Conservation (phyloP, 148 eudicot genomes). For the Rhododendron molle region DNA sequence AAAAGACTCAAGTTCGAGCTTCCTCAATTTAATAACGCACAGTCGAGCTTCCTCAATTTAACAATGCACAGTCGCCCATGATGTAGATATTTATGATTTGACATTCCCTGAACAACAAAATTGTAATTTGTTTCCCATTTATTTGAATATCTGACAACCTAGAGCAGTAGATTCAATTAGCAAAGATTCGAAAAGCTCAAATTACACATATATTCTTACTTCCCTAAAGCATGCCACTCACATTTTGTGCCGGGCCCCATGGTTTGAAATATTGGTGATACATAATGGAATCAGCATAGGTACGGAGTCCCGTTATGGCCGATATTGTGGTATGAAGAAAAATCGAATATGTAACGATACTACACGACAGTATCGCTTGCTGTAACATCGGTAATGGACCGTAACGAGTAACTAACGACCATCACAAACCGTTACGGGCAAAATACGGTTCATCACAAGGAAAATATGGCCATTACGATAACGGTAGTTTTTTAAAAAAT, state of each 20-base stretch:
- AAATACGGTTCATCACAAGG: not conserved
- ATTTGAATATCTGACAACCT: not conserved
- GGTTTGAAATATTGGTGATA: not conserved
- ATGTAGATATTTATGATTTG: not conserved
- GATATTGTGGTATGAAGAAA: not conserved
- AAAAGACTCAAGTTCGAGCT: too few species aligned
- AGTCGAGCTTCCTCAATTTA: not conserved
- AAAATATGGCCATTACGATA: not conserved
- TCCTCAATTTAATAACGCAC: not conserved
- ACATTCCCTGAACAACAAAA: not conserved
- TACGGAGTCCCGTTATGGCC: not conserved
- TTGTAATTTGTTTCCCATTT: not conserved
- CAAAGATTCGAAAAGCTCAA: not conserved
- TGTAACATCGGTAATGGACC: not conserved
- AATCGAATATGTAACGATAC: not conserved
- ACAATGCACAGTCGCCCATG: not conserved
- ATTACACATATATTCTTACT: not conserved
- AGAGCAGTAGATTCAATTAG: not conserved
- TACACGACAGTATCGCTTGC: not conserved
- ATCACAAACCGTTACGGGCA: not conserved
- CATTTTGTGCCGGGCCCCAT: not conserved
- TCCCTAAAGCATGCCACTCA: not conserved
- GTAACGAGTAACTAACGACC: too few species aligned
- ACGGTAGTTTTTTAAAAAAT: too few species aligned
- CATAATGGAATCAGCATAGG: not conserved